phyloP scores from a whole-genome alignment of 106 monocot genomes.

The Acorus gramineus region DNA sequence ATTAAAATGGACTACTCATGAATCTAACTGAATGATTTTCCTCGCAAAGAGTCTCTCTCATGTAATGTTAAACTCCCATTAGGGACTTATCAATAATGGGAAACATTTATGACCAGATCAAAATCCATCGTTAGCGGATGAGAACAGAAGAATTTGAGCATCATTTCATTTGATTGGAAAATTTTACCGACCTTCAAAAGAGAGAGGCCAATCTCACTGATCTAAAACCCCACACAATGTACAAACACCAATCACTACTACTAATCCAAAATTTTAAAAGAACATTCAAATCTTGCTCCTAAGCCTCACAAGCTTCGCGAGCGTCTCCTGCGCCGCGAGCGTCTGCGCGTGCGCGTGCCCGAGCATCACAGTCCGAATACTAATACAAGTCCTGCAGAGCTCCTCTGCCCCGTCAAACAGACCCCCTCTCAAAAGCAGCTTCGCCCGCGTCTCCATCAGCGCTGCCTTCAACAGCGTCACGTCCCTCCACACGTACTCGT shows the following conservation, averaged over 20 bases:
- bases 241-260: not conserved
- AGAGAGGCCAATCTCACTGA: not conserved
- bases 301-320: conserved; percentile 66
- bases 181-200: too few relatives aligned
- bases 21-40: too few relatives aligned
- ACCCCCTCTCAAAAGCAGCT: conserved; percentile 74
- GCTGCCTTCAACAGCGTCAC: conserved; percentile 81
- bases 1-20: too few relatives aligned
- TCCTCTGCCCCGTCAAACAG: conserved; percentile 84
- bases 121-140: too few relatives aligned
- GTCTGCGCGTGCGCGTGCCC: conserved; percentile 76
- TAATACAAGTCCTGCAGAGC: conserved; percentile 80
- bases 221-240: not conserved
- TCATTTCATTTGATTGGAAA: too few relatives aligned
- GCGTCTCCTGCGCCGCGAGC: conserved; percentile 84
- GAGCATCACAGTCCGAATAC: conserved; percentile 88
- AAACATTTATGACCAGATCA: too few relatives aligned
- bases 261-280: not conserved
- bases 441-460: conserved; percentile 79
- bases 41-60: too few relatives aligned
- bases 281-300: conserved; percentile 55
- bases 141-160: too few relatives aligned
- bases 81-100: too few relatives aligned
- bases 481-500: conserved; percentile 85
- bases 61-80: too few relatives aligned